phyloP scores from a whole-genome alignment of 139 green algal species.

The Picochlorum costavermella region DNA sequence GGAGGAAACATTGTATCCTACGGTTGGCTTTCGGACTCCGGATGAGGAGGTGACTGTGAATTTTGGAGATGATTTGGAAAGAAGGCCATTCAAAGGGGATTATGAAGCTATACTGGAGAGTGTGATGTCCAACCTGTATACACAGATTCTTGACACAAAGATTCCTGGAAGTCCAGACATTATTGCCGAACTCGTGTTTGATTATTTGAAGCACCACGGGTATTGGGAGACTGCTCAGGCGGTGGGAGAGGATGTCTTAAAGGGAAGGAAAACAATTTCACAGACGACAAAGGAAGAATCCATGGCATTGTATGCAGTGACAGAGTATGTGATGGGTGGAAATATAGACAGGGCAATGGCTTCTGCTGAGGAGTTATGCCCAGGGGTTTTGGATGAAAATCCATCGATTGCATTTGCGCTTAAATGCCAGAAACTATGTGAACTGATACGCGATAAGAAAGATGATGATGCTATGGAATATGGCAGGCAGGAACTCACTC shows the following conservation, averaged over 20 bases:
- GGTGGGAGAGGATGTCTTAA: constrained; percentile 50
- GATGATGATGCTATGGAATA: constrained; percentile 47
- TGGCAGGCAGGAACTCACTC: constrained; percentile 25
- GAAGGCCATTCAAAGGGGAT: constrained; percentile 30
- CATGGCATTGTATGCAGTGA: constrained; percentile 6
- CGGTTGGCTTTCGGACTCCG: constrained; percentile 61
- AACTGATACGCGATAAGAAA: constrained; percentile 40
- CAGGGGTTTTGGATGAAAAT: constrained; percentile 35
- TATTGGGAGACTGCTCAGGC: constrained; percentile 41
- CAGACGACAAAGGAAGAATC: neutral
- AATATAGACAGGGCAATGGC: constrained; percentile 23
- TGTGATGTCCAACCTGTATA: constrained; percentile 19
- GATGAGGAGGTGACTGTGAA: constrained; percentile 57
- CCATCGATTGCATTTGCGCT: constrained; percentile 46
- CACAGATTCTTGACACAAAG: constrained; percentile 2
- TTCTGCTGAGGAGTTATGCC: constrained; percentile 19
- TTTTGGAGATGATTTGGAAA: constrained; percentile 38
- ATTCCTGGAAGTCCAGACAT: constrained; percentile 8
- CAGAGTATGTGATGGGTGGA: constrained; percentile 9
- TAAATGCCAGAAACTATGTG: constrained; percentile 55
- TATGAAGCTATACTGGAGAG: constrained; percentile 19
- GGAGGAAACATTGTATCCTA: constrained; percentile 56
- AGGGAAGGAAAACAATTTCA: constrained; percentile 16
- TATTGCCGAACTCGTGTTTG: constrained; percentile 55
- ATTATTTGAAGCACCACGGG: constrained; percentile 57